These are phyloP conservation scores for Candida berthetii DNA, from an alignment of 805 yeast genomes.

Conservation along the genomic window DNA sequence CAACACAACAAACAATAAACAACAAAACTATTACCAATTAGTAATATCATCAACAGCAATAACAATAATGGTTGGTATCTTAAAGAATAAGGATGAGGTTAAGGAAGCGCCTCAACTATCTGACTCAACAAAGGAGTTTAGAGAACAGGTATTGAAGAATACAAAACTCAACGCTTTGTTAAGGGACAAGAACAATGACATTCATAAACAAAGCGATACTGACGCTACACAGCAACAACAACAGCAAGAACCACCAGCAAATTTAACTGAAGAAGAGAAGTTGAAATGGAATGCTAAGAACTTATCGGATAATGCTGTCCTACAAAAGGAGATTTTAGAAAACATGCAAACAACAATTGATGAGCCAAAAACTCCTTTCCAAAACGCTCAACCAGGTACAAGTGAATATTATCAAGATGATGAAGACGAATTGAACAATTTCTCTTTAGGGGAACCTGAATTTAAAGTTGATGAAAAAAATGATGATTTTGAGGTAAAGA, in stretches of 20 bases:
- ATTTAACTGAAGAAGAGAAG: slow-evolving; percentile 29
- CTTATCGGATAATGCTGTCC: slow-evolving; percentile 48
- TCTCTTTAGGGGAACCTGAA: slow-evolving; percentile 55
- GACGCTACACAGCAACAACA: too few species aligned
- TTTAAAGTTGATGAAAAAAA: slow-evolving; percentile 21
- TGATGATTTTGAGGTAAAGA: slow-evolving; percentile 18
- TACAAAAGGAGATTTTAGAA: slow-evolving; percentile 56
- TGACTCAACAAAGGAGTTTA: slow-evolving; percentile 35
- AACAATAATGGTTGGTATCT: slow-evolving; percentile 33
- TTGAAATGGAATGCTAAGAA: slow-evolving; percentile 86
- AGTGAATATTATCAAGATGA: slow-evolving; percentile 78
- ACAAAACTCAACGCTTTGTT: slow-evolving; percentile 69
- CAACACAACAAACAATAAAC: too few species aligned
- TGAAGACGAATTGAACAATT: slow-evolving; percentile 37
- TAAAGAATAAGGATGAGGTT: slow-evolving; percentile 40
- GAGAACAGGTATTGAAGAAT: slow-evolving; percentile 74
- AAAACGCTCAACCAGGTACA: slow-evolving; percentile 73
- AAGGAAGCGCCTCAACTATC: slow-evolving; percentile 16
- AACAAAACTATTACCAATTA: too few species aligned
- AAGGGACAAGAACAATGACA: slow-evolving; percentile 12
- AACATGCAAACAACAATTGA: slow-evolving; percentile 58
- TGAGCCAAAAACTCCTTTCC: slow-evolving; percentile 95
- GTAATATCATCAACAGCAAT: too few species aligned
- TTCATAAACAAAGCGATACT: too few species aligned
- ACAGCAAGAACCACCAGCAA: slow-evolving; percentile 1